These are phyloP conservation scores for Talaromyces proteolyticus DNA, from an alignment of 495 filamentous ascomycete genomes.

Conservation along the genomic window DNA sequence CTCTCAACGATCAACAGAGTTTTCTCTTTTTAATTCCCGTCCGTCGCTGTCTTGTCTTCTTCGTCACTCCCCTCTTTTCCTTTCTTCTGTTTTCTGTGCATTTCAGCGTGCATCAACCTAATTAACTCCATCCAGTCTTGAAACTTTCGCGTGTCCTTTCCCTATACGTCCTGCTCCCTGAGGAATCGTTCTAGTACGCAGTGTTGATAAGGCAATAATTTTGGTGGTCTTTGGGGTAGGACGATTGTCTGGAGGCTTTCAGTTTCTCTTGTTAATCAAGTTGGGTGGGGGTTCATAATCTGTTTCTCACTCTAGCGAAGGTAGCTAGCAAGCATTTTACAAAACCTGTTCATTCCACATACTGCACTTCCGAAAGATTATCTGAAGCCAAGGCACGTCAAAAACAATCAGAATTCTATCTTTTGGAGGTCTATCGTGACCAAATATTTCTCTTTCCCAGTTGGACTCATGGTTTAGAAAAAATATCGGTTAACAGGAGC, in stretches of 20 bases:
- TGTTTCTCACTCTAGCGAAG: slow-evolving; percentile 33
- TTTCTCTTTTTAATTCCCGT: too few species aligned
- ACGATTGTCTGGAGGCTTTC: background rate
- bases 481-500: too few species aligned
- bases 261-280: background rate
- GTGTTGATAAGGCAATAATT: background rate
- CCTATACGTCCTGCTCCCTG: background rate
- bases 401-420: slow-evolving; percentile 6
- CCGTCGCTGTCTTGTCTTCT: slow-evolving; percentile 2
- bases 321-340: slow-evolving; percentile 51
- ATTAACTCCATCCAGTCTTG: background rate
- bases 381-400: slow-evolving; percentile 22
- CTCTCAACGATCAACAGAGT: too few species aligned
- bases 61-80: slow-evolving; percentile 2
- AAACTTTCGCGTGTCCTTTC: slow-evolving; percentile 3
- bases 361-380: slow-evolving; percentile 25
- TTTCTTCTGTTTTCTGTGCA: slow-evolving; percentile 8
- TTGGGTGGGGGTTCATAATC: slow-evolving; percentile 17
- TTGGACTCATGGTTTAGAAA: slow-evolving; percentile 8
- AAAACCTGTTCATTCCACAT: slow-evolving; percentile 40
- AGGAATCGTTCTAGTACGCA: background rate
- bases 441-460: background rate
- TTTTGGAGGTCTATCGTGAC: slow-evolving; percentile 4
- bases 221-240: background rate
- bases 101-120: slow-evolving; percentile 8